Evolutionary conservation across 208 protist genomes (phyloP).

Genomic region (Angomonas deanei): DNA sequence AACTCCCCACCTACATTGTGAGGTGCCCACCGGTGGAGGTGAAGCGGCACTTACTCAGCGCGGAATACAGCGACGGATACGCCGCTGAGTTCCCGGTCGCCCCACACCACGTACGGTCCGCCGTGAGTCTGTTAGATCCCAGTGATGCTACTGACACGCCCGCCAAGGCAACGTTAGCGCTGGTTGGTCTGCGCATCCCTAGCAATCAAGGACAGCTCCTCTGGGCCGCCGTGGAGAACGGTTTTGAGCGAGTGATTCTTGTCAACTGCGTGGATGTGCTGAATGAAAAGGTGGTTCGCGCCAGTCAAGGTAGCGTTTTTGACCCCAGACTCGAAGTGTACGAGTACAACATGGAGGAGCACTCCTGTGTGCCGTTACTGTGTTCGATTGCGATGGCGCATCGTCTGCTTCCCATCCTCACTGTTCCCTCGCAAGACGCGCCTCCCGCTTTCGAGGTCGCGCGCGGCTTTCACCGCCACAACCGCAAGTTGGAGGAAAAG

Average conservation of each 20-base stretch:
- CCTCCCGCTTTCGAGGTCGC: constrained; percentile 65
- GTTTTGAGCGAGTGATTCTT: constrained; percentile 66
- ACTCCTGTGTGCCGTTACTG: constrained; percentile 39
- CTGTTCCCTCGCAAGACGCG: constrained; percentile 68
- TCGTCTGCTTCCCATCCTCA: constrained; percentile 59
- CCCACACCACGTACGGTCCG: constrained; percentile 11
- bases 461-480: constrained; percentile 51
- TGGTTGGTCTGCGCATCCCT: constrained; percentile 77
- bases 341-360: constrained; percentile 14
- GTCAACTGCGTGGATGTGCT: constrained; percentile 66
- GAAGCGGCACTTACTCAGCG: constrained; percentile 63
- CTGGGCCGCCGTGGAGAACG: constrained; percentile 65
- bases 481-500: constrained; percentile 11
- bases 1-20: constrained; percentile 63
- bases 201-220: constrained; percentile 78
- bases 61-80: constrained; percentile 70
- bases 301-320: constrained; percentile 66
- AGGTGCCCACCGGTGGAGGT: constrained; percentile 63
- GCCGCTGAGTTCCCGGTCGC: constrained; percentile 71
- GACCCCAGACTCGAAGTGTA: constrained; percentile 48
- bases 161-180: constrained; percentile 20
- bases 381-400: constrained; percentile 53
- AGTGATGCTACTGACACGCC: neutral
- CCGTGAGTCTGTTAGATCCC: neutral
- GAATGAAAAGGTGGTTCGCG: constrained; percentile 82